phyloP scores from a whole-genome alignment of 2,329 filamentous ascomycete species.

The Xylariaceae sp. region DNA sequence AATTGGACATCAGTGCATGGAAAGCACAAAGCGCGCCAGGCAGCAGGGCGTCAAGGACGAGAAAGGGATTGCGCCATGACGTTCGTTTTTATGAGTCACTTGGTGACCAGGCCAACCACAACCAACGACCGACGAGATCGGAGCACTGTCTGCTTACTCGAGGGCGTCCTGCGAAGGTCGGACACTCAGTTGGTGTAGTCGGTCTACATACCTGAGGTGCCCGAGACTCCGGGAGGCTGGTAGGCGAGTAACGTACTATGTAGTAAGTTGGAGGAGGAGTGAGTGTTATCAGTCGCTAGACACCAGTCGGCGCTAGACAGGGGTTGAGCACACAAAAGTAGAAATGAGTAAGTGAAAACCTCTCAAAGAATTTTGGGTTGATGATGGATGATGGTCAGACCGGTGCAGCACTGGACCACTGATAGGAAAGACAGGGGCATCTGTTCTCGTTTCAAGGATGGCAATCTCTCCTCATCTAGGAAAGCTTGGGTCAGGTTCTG shows the following conservation, averaged over 20 bases:
- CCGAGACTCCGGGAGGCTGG: background rate
- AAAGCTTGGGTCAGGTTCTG: slow-evolving; percentile 6
- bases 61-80: slow-evolving; percentile 20
- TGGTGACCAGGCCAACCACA: slow-evolving; percentile 7
- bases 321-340: background rate
- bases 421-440: slow-evolving; percentile 6
- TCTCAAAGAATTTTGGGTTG: background rate
- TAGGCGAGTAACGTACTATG: background rate
- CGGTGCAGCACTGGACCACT: slow-evolving; percentile 8
- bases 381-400: slow-evolving; percentile 5
- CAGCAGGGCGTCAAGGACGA: slow-evolving; percentile 28
- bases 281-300: background rate
- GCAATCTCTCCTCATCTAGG: slow-evolving; percentile 10
- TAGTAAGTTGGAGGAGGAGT: too few relatives aligned
- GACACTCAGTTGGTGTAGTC: slow-evolving; percentile 1
- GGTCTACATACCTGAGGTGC: background rate
- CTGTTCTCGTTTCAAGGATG: slow-evolving; percentile 7
- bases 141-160: slow-evolving; percentile 2
- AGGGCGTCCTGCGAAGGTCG: background rate
- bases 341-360: slow-evolving; percentile 9
- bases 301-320: background rate
- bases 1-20: slow-evolving; percentile 31
- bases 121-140: slow-evolving; percentile 11
- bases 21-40: slow-evolving; percentile 22
- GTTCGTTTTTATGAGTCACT: slow-evolving; percentile 26